A percentile compares a stretch with the other conserved stretches of the same genome.
Evolutionary conservation across 768 basidiomycete species (phyloP).

Genomic region (Favolaschia claudopus): DNA sequence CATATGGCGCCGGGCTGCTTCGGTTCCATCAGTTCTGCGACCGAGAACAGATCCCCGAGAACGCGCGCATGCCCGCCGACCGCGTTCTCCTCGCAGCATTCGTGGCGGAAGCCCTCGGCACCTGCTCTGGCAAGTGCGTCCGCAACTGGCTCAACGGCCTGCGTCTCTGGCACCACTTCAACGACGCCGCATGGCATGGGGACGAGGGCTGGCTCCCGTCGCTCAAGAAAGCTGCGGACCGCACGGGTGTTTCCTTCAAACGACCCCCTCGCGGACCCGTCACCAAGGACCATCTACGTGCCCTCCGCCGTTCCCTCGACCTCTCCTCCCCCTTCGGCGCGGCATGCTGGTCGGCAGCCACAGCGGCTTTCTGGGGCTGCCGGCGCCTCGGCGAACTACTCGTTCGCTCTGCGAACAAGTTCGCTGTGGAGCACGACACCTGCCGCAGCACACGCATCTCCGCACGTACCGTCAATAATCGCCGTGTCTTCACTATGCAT

Average conservation of each 20-base stretch:
- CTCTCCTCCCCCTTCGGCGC: slow-evolving; percentile 13
- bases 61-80: slow-evolving; percentile 29
- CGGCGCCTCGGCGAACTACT: too few relatives aligned
- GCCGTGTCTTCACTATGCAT: too few relatives aligned
- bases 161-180: slow-evolving; percentile 12
- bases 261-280: slow-evolving; percentile 18
- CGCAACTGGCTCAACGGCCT: slow-evolving; percentile 28
- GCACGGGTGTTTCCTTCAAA: slow-evolving; percentile 9
- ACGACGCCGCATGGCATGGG: slow-evolving; percentile 26
- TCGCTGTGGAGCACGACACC: not conserved
- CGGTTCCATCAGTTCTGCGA: slow-evolving; percentile 42
- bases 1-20: slow-evolving; percentile 38
- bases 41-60: slow-evolving; percentile 23
- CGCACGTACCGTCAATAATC: too few relatives aligned
- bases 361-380: slow-evolving; percentile 25
- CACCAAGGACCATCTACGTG: slow-evolving; percentile 4
- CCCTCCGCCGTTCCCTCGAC: not conserved
- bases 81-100: slow-evolving; percentile 33
- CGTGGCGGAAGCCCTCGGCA: slow-evolving; percentile 18
- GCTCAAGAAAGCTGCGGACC: slow-evolving; percentile 12
- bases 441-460: not conserved
- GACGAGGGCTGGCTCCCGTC: slow-evolving; percentile 15
- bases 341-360: slow-evolving; percentile 22
- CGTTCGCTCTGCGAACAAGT: slow-evolving; percentile 1
- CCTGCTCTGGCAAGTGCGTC: slow-evolving; percentile 1